Evolutionary conservation across 2,329 filamentous ascomycete genomes (phyloP).

Genomic region (Harringtonia lauricola): DNA sequence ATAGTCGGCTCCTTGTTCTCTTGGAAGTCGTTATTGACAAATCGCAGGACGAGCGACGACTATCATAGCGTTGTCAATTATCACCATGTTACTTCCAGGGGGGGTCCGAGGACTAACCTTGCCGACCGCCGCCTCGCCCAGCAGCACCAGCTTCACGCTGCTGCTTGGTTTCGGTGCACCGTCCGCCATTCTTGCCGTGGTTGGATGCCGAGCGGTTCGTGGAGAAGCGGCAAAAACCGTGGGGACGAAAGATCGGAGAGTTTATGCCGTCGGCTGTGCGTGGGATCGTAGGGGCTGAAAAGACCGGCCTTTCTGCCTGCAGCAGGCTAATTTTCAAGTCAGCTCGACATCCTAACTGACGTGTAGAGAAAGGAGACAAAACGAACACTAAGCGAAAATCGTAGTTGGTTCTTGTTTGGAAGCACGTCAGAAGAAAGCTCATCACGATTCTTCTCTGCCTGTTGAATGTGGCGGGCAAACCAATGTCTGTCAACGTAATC

Average conservation of each 20-base stretch:
- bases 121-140: slow-evolving; percentile 95
- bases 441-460: slow-evolving; percentile 4
- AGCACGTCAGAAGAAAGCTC: not conserved
- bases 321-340: no score
- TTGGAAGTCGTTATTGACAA: slow-evolving; percentile 99
- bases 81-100: not conserved
- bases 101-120: slow-evolving; percentile 52
- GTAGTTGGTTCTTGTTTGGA: no score
- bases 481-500: slow-evolving; percentile 10
- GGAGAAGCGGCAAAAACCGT: no score
- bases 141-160: slow-evolving; percentile 97
- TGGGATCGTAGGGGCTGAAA: not conserved
- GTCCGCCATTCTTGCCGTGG: slow-evolving; percentile 52
- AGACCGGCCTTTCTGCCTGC: no score
- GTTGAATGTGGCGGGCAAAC: slow-evolving; percentile 6
- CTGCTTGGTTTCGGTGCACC: slow-evolving; percentile 78
- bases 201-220: not conserved
- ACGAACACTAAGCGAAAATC: not conserved
- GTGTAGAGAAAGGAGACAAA: not conserved
- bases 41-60: slow-evolving; percentile 95
- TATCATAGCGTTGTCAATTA: slow-evolving; percentile 24
- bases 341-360: no score
- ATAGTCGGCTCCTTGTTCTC: slow-evolving; percentile 99
- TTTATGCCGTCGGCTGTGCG: no score
- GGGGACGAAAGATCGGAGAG: no score